A percentile compares a stretch with the other conserved stretches of the same genome.
Evolutionary conservation across 208 protist species (phyloP).

Genomic region (Wallacemonas sp.): DNA sequence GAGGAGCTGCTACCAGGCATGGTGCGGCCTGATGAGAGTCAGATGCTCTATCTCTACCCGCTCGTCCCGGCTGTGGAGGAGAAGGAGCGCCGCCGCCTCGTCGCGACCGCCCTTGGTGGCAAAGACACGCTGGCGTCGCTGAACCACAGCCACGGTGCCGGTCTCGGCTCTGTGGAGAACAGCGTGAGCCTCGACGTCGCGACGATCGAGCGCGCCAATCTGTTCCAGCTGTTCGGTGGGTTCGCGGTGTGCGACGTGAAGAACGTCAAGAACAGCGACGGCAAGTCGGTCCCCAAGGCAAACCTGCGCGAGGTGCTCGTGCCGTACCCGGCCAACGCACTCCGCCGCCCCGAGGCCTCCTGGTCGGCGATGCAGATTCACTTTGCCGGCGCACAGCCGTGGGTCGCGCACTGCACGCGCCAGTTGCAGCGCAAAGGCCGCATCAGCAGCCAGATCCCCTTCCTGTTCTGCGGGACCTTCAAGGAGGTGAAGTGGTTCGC

Average conservation of each 20-base stretch:
- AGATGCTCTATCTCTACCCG: slow-evolving; percentile 63
- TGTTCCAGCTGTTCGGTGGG: slow-evolving; percentile 80
- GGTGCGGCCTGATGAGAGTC: neutral
- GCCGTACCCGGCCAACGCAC: slow-evolving; percentile 44
- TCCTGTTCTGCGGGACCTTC: slow-evolving; percentile 48
- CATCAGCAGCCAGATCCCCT: slow-evolving; percentile 49
- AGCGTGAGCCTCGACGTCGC: slow-evolving; percentile 8
- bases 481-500: slow-evolving; percentile 58
- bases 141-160: slow-evolving; percentile 3
- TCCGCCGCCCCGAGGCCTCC: slow-evolving; percentile 43
- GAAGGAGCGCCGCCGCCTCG: slow-evolving; percentile 37
- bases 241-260: slow-evolving; percentile 50
- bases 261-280: slow-evolving; percentile 2
- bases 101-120: slow-evolving; percentile 38
- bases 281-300: slow-evolving; percentile 13
- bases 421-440: slow-evolving; percentile 53
- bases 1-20: slow-evolving; percentile 62
- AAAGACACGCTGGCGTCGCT: slow-evolving; percentile 5
- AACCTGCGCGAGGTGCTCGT: slow-evolving; percentile 68
- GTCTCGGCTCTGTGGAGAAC: neutral
- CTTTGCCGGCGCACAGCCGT: slow-evolving; percentile 72
- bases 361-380: slow-evolving; percentile 33
- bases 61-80: slow-evolving; percentile 38
- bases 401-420: slow-evolving; percentile 70
- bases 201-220: slow-evolving; percentile 29